Evolutionary conservation across 2,329 filamentous ascomycete genomes (phyloP).

Genomic region (Epichloe amarillans): DNA sequence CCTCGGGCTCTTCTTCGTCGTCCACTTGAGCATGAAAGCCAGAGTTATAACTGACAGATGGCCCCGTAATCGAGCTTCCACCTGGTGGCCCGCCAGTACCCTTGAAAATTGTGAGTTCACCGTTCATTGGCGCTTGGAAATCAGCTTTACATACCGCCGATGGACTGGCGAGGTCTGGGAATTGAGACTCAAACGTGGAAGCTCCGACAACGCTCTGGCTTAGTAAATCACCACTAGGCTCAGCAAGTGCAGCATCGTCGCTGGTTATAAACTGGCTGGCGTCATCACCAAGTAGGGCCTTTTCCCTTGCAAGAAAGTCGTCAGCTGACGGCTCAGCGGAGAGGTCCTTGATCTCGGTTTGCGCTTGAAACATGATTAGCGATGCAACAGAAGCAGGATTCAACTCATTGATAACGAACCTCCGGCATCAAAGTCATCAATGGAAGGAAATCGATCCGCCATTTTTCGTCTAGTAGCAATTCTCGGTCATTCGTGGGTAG

Average conservation of each 20-base stretch:
- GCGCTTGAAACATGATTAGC: conserved; percentile 34
- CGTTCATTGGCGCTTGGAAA: too few relatives aligned
- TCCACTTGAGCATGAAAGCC: conserved; percentile 42
- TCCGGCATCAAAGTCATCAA: conserved; percentile 63
- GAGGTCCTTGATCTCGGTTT: conserved; percentile 49
- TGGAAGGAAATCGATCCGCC: conserved; percentile 67
- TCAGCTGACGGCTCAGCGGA: conserved; percentile 49
- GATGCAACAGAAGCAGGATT: conserved; percentile 8
- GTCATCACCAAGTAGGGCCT: conserved; percentile 81
- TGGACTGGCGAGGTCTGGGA: conserved; percentile 57
- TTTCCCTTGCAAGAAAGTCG: conserved; percentile 87
- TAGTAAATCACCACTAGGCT: conserved; percentile 57
- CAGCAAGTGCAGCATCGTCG: conserved; percentile 54
- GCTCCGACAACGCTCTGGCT: conserved; percentile 46
- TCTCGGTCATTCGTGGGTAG: neutral
- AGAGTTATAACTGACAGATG: conserved; percentile 48
- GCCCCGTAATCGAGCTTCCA: conserved; percentile 52
- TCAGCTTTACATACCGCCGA: conserved; percentile 18
- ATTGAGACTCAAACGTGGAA: conserved; percentile 68
- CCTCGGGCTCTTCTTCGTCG: conserved; percentile 75
- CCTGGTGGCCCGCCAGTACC: conserved; percentile 17
- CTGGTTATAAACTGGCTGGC: conserved; percentile 77
- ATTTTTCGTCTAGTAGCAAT: conserved; percentile 29
- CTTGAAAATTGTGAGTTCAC: conserved; percentile 9
- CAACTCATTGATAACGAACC: conserved; percentile 27